A percentile compares a stretch with the other conserved stretches of the same genome.
Evolutionary conservation across 192 early-diverging fungal genomes (phyloP).

Genomic region (Coemansia sp.): DNA sequence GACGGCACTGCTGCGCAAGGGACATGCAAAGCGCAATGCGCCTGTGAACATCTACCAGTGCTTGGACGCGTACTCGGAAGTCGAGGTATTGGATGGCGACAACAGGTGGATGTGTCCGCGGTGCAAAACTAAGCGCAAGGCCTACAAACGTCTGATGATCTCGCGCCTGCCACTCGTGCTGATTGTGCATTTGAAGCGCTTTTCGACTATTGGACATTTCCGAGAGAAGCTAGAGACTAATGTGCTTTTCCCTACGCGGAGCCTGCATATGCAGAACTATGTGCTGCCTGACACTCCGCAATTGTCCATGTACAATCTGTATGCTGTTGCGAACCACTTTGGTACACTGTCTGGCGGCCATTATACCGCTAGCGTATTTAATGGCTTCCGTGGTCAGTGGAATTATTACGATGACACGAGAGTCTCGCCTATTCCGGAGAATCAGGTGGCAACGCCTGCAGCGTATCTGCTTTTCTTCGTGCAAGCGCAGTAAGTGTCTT

Average conservation of each 20-base stretch:
- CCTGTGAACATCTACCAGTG: constrained; percentile 68
- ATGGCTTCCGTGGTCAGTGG: constrained; percentile 67
- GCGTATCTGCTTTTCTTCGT: constrained; percentile 50
- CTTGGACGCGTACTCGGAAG: constrained; percentile 77
- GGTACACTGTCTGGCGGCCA: constrained; percentile 75
- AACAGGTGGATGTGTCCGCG: constrained; percentile 87
- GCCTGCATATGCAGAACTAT: constrained; percentile 61
- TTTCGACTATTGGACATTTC: constrained; percentile 88
- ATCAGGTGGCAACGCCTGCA: constrained; percentile 37
- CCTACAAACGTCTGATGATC: constrained; percentile 76
- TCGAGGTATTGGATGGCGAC: constrained; percentile 84
- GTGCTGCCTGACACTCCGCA: constrained; percentile 18
- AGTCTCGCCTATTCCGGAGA: constrained; percentile 45
- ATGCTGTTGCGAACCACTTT: constrained; percentile 80
- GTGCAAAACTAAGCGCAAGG: constrained; percentile 73
- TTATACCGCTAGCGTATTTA: constrained; percentile 73
- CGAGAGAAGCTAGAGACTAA: constrained; percentile 85
- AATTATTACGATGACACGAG: constrained; percentile 82
- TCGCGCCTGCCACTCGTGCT: constrained; percentile 81
- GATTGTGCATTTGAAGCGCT: constrained; percentile 90
- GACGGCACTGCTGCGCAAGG: constrained; percentile 21
- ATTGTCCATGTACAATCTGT: constrained; percentile 67
- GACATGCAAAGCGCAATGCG: constrained; percentile 3
- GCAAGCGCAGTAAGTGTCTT: background rate
- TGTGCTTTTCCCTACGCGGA: constrained; percentile 77